These are phyloP conservation scores for Clausena lansium DNA, from an alignment of 345 rosid genomes.

Conservation along the genomic window DNA sequence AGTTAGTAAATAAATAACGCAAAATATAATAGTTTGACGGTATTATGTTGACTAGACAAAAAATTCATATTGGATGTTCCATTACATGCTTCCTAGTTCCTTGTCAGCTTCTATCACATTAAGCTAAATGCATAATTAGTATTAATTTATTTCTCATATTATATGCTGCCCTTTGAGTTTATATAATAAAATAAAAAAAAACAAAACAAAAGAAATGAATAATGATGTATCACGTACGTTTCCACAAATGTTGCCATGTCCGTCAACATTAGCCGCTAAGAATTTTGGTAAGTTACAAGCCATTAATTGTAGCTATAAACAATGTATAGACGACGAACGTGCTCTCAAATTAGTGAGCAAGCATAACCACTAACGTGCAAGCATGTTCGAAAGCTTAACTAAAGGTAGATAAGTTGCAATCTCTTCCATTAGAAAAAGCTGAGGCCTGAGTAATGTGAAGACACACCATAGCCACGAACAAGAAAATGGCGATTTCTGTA, in stretches of 20 bases:
- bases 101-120: too few relatives aligned
- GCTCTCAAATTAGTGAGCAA: constrained; percentile 29
- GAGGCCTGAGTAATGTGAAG: not conserved
- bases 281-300: not conserved
- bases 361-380: constrained; percentile 41
- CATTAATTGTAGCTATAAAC: not conserved
- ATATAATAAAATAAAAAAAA: too few relatives aligned
- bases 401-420: not conserved
- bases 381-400: constrained; percentile 23
- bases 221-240: not conserved
- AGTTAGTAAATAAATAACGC: too few relatives aligned
- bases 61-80: too few relatives aligned
- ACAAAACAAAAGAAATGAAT: not conserved
- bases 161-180: not conserved
- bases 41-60: too few relatives aligned
- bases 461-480: not conserved
- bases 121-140: too few relatives aligned
- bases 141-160: too few relatives aligned
- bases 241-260: not conserved
- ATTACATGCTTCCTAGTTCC: too few relatives aligned
- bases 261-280: not conserved
- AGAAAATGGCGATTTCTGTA: constrained; percentile 50
- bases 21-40: too few relatives aligned
- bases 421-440: constrained; percentile 31
- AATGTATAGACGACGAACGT: constrained; percentile 29